Base-by-base conservation (phyloP, 768 basidiomycete species). In the Suillus americanus region DNA sequence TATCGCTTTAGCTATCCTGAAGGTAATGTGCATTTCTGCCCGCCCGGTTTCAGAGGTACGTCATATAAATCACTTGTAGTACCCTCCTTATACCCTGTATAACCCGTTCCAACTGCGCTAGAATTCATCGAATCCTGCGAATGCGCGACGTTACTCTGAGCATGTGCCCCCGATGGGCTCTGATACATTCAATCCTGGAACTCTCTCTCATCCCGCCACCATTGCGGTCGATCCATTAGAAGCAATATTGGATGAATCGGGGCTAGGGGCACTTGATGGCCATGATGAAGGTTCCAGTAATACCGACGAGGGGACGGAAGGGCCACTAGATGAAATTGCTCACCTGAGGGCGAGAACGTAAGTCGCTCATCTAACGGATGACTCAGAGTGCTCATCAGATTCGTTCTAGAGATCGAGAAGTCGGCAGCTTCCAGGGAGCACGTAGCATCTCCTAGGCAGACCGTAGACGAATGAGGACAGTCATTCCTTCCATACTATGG, bases 151-250 rank as follows among this genome's bases (percentile, higher is more conserved):
- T 25, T 57, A 53, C 28, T 8, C 46, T 30, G 25, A 60, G 10
- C 55, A 60, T 37, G 50, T 65, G 8, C 62, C 64, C 43, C 64
- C 62, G 30, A 35, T 54, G 12, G 64, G 62, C 25, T 65, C 62
- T 8, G 51, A 65, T 43, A 65, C 50, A 23, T 62, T 63, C 53
- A 62, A 65, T 53, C 61, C 64, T 43, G 62, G 64, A 35, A 65
- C 64, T 14, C 61, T 65, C 20, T 65, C 62, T 41, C 64, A 65
- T 62, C 64, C 64, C 5, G 50, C 35, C 14, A 62, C 46, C 38
- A 45, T 65, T 13, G 61, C 43, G 4, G 60, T 48, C 10, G 54
- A 50, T 25, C 64, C 64, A n/a, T 30, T 53, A 14, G 51, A 65
- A 35, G 62, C 7, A 38, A 38, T 65, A 12, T 25, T 45, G 10